Evolutionary conservation across 495 filamentous ascomycete genomes (phyloP), one percentile per base, ranked within the genome.

Genomic region (Lentithecium fluviatile): DNA sequence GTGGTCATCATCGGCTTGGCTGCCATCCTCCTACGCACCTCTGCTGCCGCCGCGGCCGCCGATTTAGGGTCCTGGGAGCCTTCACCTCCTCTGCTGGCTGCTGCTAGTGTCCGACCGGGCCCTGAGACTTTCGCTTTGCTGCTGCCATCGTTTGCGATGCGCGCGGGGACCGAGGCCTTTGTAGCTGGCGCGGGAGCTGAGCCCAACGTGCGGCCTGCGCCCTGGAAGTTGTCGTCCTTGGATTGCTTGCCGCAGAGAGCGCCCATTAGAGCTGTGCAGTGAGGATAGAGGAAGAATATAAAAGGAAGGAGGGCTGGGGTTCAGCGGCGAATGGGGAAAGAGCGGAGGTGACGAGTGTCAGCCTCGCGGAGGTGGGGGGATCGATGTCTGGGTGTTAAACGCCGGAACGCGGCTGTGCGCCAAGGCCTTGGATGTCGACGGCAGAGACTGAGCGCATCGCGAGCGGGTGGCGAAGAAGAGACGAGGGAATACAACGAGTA

Each of bases 41-140:
- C 64, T 53, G 64, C 64, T 46, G 64, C 64, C 8, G 52, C 55
- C 13, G 64, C 64, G 6, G 64, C 64, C 13, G 64, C 64, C 7
- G 37, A 13, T 25, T 45, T 24, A 17, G 64, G 29, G 54, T 62
- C 53, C 10, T 32, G 4, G 10, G 29, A 32, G 10, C 52, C 58
- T 12, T 58, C 52, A 24, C 29, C 32, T 0, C 25, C 40, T 15
- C 45, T 36, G 1, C 25, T 47, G 20, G 32, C 40, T 25, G 58
- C 64, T 25, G 58, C 64, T 25, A 60, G 2, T 21, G 52, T 62
- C 34, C 64, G 1, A 23, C 52, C 56, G 6, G 57, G 62, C 6
- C 64, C 58, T 45, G 32, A 38, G 6, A 54, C 46, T 15, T 57
- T 62, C 11, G 58, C 51, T 24, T 19, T 40, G 7, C 26, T 29